A percentile compares a stretch with the other conserved stretches of the same genome.
Evolutionary conservation across 2,329 filamentous ascomycete genomes (phyloP).

Genomic region (Fusarium fracticaudum): DNA sequence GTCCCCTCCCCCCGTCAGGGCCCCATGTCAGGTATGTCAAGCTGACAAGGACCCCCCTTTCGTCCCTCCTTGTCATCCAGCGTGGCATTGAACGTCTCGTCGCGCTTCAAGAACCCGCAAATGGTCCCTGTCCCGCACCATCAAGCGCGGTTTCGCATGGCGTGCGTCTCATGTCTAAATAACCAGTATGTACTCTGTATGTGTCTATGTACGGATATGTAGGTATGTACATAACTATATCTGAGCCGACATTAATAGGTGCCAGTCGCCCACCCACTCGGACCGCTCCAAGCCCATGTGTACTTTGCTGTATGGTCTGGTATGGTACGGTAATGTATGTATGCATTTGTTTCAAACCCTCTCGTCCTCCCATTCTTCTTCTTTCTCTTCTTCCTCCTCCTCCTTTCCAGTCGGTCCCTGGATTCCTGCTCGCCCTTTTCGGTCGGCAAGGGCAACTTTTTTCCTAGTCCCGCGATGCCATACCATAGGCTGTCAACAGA

Average conservation of each 20-base stretch:
- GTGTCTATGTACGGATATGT: background rate
- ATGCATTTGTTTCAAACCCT: constrained; percentile 42
- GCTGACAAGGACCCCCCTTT: constrained; percentile 28
- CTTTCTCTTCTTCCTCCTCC: background rate
- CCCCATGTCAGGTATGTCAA: constrained; percentile 16
- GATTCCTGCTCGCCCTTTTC: constrained; percentile 34
- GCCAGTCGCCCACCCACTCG: constrained; percentile 38
- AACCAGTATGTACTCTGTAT: background rate
- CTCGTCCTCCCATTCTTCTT: constrained; percentile 27
- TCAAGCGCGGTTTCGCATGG: constrained; percentile 38
- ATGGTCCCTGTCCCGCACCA: constrained; percentile 35
- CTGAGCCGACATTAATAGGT: constrained; percentile 44
- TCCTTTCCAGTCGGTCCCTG: background rate
- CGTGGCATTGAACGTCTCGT: constrained; percentile 43
- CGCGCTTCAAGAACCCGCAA: constrained; percentile 34
- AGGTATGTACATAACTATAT: background rate
- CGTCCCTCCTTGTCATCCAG: constrained; percentile 41
- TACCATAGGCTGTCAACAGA: constrained; percentile 37
- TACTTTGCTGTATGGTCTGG: background rate
- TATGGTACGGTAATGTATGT: background rate
- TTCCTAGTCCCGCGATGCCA: constrained; percentile 36
- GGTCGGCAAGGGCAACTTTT: constrained; percentile 37
- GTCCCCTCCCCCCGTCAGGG: constrained; percentile 25
- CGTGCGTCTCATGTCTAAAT: constrained; percentile 37
- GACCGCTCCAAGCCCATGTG: constrained; percentile 29